These are phyloP conservation scores for Cairneyella variabilis DNA, from an alignment of 495 filamentous ascomycete genomes.

Conservation along the genomic window DNA sequence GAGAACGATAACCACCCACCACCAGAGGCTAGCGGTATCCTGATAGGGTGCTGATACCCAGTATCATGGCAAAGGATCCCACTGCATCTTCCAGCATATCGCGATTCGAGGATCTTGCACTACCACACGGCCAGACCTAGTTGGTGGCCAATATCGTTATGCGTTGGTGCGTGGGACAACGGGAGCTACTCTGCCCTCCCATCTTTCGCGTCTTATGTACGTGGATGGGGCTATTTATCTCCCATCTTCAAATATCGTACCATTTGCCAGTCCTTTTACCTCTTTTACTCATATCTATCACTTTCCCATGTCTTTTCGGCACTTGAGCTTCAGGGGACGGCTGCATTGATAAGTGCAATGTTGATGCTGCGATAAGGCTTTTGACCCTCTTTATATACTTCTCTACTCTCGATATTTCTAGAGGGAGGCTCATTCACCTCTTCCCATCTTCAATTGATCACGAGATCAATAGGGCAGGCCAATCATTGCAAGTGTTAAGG, in stretches of 20 bases:
- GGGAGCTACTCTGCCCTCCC: no score
- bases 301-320: slow-evolving; percentile 1
- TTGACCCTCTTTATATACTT: background rate
- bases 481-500: no score
- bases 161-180: no score
- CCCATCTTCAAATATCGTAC: background rate
- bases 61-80: background rate
- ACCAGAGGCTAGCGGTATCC: slow-evolving; percentile 1
- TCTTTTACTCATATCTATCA: background rate
- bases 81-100: background rate
- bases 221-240: background rate
- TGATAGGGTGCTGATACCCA: slow-evolving; percentile 21
- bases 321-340: no score
- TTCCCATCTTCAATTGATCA: no score
- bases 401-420: no score
- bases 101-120: background rate
- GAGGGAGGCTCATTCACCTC: no score
- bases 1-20: background rate
- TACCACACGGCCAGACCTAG: no score
- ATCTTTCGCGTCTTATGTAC: no score
- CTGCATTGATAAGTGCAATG: slow-evolving; percentile 1
- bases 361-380: background rate
- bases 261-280: slow-evolving; percentile 9
- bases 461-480: no score
- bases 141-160: no score